A percentile compares a stretch with the other conserved stretches of the same genome.
These are phyloP conservation scores for Phylloporus scabripes DNA, from an alignment of 768 basidiomycete genomes.

Conservation along the genomic window DNA sequence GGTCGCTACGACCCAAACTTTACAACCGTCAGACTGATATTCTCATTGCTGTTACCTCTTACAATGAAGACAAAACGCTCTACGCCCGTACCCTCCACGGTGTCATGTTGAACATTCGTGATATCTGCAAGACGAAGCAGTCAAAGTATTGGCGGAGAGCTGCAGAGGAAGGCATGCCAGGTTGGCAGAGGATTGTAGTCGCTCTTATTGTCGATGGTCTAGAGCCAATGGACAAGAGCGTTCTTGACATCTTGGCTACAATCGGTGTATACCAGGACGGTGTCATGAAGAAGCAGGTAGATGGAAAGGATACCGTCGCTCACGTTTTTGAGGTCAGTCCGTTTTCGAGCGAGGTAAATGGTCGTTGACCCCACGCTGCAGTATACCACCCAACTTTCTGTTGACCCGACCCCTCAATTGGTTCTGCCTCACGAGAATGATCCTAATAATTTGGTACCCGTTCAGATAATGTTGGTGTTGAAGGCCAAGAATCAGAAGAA, in stretches of 20 bases:
- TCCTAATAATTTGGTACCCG: conserved; percentile 87
- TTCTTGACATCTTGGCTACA: conserved; percentile 83
- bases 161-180: conserved; percentile 78
- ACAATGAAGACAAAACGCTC: conserved; percentile 91
- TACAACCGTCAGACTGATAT: conserved; percentile 91
- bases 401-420: conserved; percentile 85
- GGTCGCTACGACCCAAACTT: conserved; percentile 74
- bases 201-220: conserved; percentile 90
- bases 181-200: conserved; percentile 89
- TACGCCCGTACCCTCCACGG: conserved; percentile 90
- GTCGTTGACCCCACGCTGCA: conserved; percentile 28
- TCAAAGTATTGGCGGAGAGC: conserved; percentile 85
- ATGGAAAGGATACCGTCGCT: conserved; percentile 83
- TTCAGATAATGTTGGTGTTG: conserved; percentile 85
- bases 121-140: conserved; percentile 94
- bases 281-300: conserved; percentile 89
- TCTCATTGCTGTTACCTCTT: conserved; percentile 90
- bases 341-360: background rate
- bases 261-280: conserved; percentile 93
- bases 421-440: conserved; percentile 88
- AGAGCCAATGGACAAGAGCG: conserved; percentile 93
- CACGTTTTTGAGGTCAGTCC: conserved; percentile 86
- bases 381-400: conserved; percentile 96
- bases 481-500: conserved; percentile 96
- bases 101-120: conserved; percentile 96